Evolutionary conservation across 2,329 filamentous ascomycete species (phyloP).

Genomic region (Leptoxyphium fumago): DNA sequence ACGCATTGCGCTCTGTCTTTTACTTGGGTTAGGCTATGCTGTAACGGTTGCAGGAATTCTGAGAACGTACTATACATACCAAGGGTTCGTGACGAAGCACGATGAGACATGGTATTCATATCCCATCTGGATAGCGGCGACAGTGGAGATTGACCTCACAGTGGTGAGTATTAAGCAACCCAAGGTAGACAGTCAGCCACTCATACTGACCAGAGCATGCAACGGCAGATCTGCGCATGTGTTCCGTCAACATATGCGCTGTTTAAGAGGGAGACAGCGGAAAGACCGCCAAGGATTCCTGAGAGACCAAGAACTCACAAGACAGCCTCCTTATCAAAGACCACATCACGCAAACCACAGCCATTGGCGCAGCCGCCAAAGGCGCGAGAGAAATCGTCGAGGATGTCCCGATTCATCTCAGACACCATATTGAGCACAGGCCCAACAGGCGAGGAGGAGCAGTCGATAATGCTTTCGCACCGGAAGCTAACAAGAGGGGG

Average conservation of each 20-base stretch:
- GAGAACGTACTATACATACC: conserved; percentile 30
- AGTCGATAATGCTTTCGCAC: too few species aligned
- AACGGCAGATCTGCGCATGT: conserved; percentile 22
- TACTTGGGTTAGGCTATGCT: conserved; percentile 27
- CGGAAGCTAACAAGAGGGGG: not conserved
- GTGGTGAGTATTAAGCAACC: conserved; percentile 22
- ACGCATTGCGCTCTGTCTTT: conserved; percentile 23
- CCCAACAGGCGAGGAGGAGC: too few species aligned
- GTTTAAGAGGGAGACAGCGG: conserved; percentile 1
- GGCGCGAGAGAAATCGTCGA: too few species aligned
- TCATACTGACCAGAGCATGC: not conserved
- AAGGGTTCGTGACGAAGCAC: conserved; percentile 25
- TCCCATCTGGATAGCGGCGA: conserved; percentile 32
- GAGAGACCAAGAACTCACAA: too few species aligned
- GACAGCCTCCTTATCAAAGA: too few species aligned
- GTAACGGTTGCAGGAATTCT: conserved; percentile 29
- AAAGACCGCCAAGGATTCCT: too few species aligned
- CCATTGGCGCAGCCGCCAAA: too few species aligned
- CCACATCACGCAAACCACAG: too few species aligned
- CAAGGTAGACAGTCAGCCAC: not conserved
- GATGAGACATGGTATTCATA: conserved; percentile 32
- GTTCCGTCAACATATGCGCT: conserved; percentile 23
- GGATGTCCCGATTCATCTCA: too few species aligned
- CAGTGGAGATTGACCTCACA: conserved; percentile 32
- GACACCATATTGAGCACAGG: too few species aligned